Conservation (phyloP, 2,329 filamentous ascomycete species). For the Hypoxylon sp. region DNA sequence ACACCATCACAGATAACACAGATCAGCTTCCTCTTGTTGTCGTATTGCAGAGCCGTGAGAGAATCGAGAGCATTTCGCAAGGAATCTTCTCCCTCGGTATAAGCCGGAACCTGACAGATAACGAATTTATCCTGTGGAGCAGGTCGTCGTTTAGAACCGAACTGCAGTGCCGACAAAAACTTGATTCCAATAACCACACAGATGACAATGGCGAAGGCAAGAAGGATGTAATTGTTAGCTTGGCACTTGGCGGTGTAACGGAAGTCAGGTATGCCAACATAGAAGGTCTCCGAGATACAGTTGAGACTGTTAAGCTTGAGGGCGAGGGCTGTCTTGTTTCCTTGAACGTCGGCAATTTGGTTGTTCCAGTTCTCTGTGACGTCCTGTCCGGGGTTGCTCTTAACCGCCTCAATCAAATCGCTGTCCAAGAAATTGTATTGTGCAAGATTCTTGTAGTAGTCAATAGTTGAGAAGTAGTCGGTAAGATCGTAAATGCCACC, state of each 20-base stretch:
- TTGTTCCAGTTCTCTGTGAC: constrained; percentile 72
- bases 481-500: constrained; percentile 86
- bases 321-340: constrained; percentile 60
- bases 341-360: constrained; percentile 56
- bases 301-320: constrained; percentile 72
- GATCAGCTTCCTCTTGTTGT: constrained; percentile 98
- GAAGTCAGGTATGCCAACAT: constrained; percentile 86
- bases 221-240: constrained; percentile 88
- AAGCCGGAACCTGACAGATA: constrained; percentile 96
- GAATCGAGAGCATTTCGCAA: constrained; percentile 93
- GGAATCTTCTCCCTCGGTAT: constrained; percentile 97
- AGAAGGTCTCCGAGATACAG: constrained; percentile 86
- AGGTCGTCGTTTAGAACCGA: constrained; percentile 89
- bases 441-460: constrained; percentile 61
- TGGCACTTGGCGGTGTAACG: constrained; percentile 77
- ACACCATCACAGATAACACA: constrained; percentile 97
- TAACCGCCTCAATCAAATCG: constrained; percentile 72
- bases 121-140: constrained; percentile 97
- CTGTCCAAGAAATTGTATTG: constrained; percentile 77
- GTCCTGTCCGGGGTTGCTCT: constrained; percentile 80
- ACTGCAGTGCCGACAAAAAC: constrained; percentile 91
- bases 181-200: constrained; percentile 83
- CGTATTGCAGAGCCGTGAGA: constrained; percentile 91
- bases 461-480: constrained; percentile 84
- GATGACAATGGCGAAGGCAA: constrained; percentile 86